These are phyloP conservation scores for Bruguiera parviflora DNA, from an alignment of 345 rosid species.

Conservation along the genomic window DNA sequence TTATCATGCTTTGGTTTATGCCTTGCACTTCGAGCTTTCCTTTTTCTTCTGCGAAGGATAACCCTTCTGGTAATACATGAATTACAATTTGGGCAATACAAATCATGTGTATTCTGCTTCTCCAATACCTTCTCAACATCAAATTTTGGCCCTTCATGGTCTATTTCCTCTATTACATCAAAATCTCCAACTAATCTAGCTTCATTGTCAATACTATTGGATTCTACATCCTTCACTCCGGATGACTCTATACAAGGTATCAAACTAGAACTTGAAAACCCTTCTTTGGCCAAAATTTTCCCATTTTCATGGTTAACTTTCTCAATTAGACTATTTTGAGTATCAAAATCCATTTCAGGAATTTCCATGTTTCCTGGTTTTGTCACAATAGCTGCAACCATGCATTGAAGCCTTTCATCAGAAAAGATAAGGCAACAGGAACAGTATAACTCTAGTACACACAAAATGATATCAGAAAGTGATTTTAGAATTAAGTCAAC, in stretches of 20 bases:
- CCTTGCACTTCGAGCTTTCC: slow-evolving; percentile 24
- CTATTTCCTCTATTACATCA: slow-evolving; percentile 44
- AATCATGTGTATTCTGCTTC: slow-evolving; percentile 75
- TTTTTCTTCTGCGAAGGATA: slow-evolving; percentile 50
- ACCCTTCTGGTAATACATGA: slow-evolving; percentile 72
- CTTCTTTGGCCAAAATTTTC: slow-evolving; percentile 14
- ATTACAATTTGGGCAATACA: slow-evolving; percentile 73
- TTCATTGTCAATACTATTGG: slow-evolving; percentile 19
- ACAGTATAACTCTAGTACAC: not conserved
- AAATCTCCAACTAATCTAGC: slow-evolving; percentile 17
- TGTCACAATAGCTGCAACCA: slow-evolving; percentile 41
- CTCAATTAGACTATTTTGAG: slow-evolving; percentile 13
- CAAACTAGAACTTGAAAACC: slow-evolving; percentile 22
- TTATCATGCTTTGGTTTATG: slow-evolving; percentile 24
- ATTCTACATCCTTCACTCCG: slow-evolving; percentile 2
- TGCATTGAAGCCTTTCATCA: slow-evolving; percentile 11
- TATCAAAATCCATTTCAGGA: slow-evolving; percentile 20
- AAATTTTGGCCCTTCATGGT: slow-evolving; percentile 39
- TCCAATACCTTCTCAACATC: slow-evolving; percentile 57
- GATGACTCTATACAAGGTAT: slow-evolving; percentile 14
- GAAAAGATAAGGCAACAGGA: not conserved
- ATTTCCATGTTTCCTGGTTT: slow-evolving; percentile 5
- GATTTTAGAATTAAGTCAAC: not conserved
- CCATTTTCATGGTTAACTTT: slow-evolving; percentile 14
- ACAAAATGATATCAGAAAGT: not conserved